A percentile compares a stretch with the other conserved stretches of the same genome.
Evolutionary conservation across 768 basidiomycete species (phyloP).

Genomic region (Boletus speciosus): DNA sequence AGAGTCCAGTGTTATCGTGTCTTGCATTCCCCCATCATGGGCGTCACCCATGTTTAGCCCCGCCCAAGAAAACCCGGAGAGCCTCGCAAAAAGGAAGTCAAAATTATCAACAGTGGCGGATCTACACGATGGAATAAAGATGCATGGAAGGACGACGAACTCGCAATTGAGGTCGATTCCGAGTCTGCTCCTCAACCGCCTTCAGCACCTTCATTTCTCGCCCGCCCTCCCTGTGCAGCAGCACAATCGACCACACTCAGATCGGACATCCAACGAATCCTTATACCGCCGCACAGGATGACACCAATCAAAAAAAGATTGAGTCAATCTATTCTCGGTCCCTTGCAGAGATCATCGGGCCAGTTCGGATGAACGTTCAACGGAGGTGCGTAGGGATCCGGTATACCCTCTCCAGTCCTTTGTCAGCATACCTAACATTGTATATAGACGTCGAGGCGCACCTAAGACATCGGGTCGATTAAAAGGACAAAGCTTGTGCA

Average conservation of each 20-base stretch:
- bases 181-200: constrained; percentile 42
- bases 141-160: constrained; percentile 50
- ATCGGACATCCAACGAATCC: constrained; percentile 82
- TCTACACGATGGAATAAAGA: not conserved
- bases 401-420: constrained; percentile 45
- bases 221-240: constrained; percentile 59
- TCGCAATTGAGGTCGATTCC: constrained; percentile 56
- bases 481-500: constrained; percentile 90
- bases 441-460: constrained; percentile 85
- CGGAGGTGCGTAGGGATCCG: constrained; percentile 87
- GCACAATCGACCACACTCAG: constrained; percentile 52
- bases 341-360: constrained; percentile 90
- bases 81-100: constrained; percentile 39
- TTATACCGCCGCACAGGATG: constrained; percentile 96
- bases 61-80: constrained; percentile 43
- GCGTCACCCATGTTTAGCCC: constrained; percentile 36
- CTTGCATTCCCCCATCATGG: constrained; percentile 32
- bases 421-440: not conserved
- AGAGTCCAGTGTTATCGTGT: constrained; percentile 1
- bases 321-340: constrained; percentile 93
- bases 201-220: constrained; percentile 64
- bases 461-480: constrained; percentile 86
- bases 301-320: constrained; percentile 92
- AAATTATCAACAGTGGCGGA: constrained; percentile 1
- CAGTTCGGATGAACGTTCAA: constrained; percentile 96